Conservation (phyloP, 2,329 filamentous ascomycete genomes). For the Neonectria punicea region DNA sequence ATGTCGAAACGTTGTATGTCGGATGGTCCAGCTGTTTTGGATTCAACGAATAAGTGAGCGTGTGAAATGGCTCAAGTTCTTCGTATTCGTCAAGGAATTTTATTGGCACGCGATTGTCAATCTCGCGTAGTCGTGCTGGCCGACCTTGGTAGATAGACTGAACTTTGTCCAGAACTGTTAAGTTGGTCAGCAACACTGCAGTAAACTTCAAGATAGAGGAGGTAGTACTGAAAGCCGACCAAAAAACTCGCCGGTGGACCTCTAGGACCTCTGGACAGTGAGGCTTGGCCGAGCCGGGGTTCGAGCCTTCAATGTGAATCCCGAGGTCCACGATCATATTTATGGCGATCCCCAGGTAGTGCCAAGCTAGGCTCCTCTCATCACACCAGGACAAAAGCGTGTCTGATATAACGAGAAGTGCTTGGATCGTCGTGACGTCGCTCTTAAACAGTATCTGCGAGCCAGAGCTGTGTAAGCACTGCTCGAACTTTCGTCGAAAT, state of each 20-base stretch:
- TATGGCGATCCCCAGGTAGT: conserved; percentile 49
- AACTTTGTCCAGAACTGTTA: conserved; percentile 56
- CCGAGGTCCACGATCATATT: conserved; percentile 57
- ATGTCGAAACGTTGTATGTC: conserved; percentile 56
- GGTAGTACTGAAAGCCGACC: conserved; percentile 39
- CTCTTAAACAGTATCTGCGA: background rate
- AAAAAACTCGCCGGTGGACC: conserved; percentile 37
- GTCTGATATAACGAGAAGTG: background rate
- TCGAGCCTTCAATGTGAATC: conserved; percentile 48
- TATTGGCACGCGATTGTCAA: conserved; percentile 58
- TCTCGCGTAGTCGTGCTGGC: conserved; percentile 58
- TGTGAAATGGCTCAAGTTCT: conserved; percentile 63
- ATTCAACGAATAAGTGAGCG: conserved; percentile 49
- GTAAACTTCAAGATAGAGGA: too few species aligned
- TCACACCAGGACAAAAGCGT: background rate
- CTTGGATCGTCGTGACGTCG: background rate
- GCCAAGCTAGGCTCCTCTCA: background rate
- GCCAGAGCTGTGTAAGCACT: background rate
- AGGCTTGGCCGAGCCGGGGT: background rate
- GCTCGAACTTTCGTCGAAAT: background rate
- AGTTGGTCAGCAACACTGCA: background rate
- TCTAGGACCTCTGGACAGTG: conserved; percentile 25
- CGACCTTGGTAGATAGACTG: conserved; percentile 66
- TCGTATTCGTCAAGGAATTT: conserved; percentile 61
- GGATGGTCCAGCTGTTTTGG: conserved; percentile 48